Base-by-base conservation (phyloP, 176 grass and related monocot species). In the Ampelocalamus luodianensis region DNA sequence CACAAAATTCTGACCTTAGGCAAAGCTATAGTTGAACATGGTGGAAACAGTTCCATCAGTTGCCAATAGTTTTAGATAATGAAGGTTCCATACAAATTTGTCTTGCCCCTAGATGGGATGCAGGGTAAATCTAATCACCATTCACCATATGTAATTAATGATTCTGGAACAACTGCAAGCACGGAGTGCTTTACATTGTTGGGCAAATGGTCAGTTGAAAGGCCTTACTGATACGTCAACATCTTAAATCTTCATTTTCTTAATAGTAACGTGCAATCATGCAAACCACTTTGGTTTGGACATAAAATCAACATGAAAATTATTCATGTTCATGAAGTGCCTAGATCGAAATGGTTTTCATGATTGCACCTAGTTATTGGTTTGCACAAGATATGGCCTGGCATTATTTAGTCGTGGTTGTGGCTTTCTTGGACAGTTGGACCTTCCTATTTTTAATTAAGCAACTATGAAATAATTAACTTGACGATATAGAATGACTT, bases 301-400 rank as follows among this genome's bases (percentile, higher is more conserved):
- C 27, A 51, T 26, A 44, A 50, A 62, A 79, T 50, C 29, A 65
- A 72, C 58, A 43, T 43, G 22, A 43, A 72, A 79, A 79, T 64
- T 17, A 5, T 65, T 46, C 43, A 48, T 23, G 69, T 48, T 46
- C 6, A 27, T 72, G 27, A 27, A 46, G 22, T 71, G 2, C 5
- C 51, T 6, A 48, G 15, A 72, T 72, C 69, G 8, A 72, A 72
- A 72, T 48, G 69, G n/a, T 27, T 46, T 24, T 72, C 43, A 13
- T 29, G n/a, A 48, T 48, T 49, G 69, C 43, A 48, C n/a, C 43
- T 46, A 72, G 23, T 27, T 48, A 27, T 49, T 26, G 15, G 6
- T 27, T 72, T 72, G 24, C 43, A 72, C 45, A 24, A 16, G 43
- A 72, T 27, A 48, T 44, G 67, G 39, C 7, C 36, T 10, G 3